phyloP scores from a whole-genome alignment of 2,329 filamentous ascomycete genomes.

The Cylindrodendrum hubeiense region DNA sequence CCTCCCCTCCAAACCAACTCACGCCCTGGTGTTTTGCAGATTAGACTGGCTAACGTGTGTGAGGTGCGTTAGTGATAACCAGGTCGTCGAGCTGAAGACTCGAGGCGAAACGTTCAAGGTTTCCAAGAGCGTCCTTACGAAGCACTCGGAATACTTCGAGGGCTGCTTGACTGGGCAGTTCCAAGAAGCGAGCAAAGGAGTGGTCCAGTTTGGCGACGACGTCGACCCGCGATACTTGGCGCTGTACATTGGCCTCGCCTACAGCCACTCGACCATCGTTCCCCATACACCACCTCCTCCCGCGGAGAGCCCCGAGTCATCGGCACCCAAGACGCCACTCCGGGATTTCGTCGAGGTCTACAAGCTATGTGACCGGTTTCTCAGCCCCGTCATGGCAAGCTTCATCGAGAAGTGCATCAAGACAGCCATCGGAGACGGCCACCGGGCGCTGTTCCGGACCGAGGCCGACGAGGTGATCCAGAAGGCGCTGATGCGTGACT shows the following conservation, averaged over 20 bases:
- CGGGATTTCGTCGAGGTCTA: constrained; percentile 51
- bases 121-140: constrained; percentile 46
- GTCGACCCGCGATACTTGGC: constrained; percentile 50
- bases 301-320: constrained; percentile 42
- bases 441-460: constrained; percentile 49
- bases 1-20: constrained; percentile 11
- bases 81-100: constrained; percentile 45
- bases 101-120: constrained; percentile 47
- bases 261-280: constrained; percentile 50
- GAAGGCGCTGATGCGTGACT: constrained; percentile 47
- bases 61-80: constrained; percentile 43
- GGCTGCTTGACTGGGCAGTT: constrained; percentile 45
- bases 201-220: constrained; percentile 47
- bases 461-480: constrained; percentile 44
- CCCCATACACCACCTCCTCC: constrained; percentile 44
- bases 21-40: neutral
- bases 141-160: constrained; percentile 51
- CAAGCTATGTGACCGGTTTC: constrained; percentile 53
- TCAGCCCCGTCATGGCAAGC: constrained; percentile 45
- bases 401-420: constrained; percentile 49
- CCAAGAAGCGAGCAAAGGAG: constrained; percentile 43
- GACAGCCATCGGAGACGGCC: constrained; percentile 47
- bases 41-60: constrained; percentile 1
- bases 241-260: constrained; percentile 51
- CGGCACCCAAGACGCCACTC: constrained; percentile 43